Conservation (phyloP, 306 rosid species). For the Elaeagnus macrophylla region DNA sequence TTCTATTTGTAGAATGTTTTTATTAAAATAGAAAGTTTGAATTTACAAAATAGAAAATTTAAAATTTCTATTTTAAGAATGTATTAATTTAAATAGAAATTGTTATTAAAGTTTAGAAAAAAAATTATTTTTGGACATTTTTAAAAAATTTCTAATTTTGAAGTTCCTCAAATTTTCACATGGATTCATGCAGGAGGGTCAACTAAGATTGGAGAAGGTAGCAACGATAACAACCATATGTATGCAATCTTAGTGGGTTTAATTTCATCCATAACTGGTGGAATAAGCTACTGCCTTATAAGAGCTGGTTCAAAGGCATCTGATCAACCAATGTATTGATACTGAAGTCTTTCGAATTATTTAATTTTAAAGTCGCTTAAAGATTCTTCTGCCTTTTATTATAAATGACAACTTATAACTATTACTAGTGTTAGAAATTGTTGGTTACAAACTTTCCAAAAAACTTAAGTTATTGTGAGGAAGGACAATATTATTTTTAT, state of each 20-base stretch:
- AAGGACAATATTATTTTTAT: too few relatives aligned
- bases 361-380: not conserved
- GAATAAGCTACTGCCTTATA: conserved; percentile 61
- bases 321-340: conserved; percentile 73
- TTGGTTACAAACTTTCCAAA: too few relatives aligned
- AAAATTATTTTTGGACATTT: too few relatives aligned
- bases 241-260: conserved; percentile 45
- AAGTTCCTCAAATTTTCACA: conserved; percentile 6
- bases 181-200: conserved; percentile 45
- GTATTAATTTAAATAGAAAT: too few relatives aligned
- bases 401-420: not conserved
- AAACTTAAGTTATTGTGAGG: too few relatives aligned
- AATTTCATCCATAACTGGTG: conserved; percentile 60
- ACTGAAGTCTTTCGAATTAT: not conserved
- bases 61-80: too few relatives aligned
- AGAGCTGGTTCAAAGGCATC: conserved; percentile 73
- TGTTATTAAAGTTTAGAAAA: too few relatives aligned
- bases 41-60: too few relatives aligned
- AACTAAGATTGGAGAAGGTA: conserved; percentile 38
- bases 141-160: too few relatives aligned
- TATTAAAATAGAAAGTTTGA: too few relatives aligned
- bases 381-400: not conserved
- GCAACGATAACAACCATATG: conserved; percentile 30
- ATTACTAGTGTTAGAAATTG: too few relatives aligned
- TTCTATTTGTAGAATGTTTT: too few relatives aligned